Conservation (phyloP, 768 basidiomycete species). For the Mycena galericulata region DNA sequence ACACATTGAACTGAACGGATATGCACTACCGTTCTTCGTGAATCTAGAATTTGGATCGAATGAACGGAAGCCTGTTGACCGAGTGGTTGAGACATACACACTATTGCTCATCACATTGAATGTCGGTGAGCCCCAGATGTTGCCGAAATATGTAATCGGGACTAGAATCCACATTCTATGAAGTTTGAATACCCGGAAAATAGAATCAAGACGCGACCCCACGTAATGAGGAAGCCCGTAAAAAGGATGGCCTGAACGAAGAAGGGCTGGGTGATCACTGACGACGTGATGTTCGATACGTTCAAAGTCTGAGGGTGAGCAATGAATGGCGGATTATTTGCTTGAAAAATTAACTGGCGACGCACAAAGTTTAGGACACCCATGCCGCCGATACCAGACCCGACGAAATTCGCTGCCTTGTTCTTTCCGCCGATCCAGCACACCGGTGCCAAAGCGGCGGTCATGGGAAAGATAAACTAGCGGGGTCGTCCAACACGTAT, state of each 20-base stretch:
- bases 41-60: background rate
- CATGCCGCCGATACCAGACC: constrained; percentile 17
- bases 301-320: background rate
- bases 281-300: constrained; percentile 8
- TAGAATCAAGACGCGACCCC: background rate
- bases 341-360: too few species aligned
- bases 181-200: too few species aligned
- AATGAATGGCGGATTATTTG: too few species aligned
- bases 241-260: constrained; percentile 13
- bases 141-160: constrained; percentile 16
- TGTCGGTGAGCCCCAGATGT: constrained; percentile 15
- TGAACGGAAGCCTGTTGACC: background rate
- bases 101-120: constrained; percentile 20
- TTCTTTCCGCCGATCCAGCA: constrained; percentile 15
- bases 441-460: constrained; percentile 5
- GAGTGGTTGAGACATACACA: background rate
- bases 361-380: constrained; percentile 9
- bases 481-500: too few species aligned
- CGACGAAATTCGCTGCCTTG: constrained; percentile 8
- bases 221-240: constrained; percentile 11
- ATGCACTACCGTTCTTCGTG: constrained; percentile 12
- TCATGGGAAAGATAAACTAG: constrained; percentile 20
- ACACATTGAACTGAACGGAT: constrained; percentile 7
- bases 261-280: constrained; percentile 11
- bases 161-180: constrained; percentile 15